Evolutionary conservation across 768 basidiomycete species (phyloP), one percentile per base, ranked within the genome.

Genomic region (Boletus sp.): DNA sequence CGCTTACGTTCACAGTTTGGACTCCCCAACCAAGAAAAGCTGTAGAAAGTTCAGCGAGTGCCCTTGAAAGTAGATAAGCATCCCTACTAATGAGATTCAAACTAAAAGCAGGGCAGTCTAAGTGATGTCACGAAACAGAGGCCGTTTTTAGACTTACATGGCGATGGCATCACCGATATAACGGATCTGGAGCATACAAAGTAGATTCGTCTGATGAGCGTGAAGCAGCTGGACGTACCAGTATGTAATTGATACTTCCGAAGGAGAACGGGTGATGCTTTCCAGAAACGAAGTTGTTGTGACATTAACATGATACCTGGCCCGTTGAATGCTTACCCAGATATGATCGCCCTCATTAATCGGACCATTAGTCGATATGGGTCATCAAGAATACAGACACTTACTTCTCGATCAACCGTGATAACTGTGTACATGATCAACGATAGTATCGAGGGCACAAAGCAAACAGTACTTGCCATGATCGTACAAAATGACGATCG

Each of bases 211-310:
- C 17, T 14, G 14, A 18, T 37, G 14, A 51, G 3, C 12, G 28
- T 14, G 20, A 41, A 15, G 40, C n/a, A 6, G 9, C 20, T 4
- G 4, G 7, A 20, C 47, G 6, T 14, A 47, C 47, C 32, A 35
- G 3, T 7, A 66, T 17, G 45, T 67, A 67, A 18, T 24, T 52
- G 10, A 68, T 49, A 30, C 55, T 63, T 46, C 66, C 67, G 18
- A 60, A 68, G 7, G 45, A 50, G 1, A 32, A 30, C 7, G 24
- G 40, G 2, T 41, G 35, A 33, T 20, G 30, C 59, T 63, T 67
- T 28, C 11, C 32, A 52, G 29, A 11, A 28, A n/a, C 4, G 0
- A 37, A 50, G 42, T 54, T 30, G 20, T 17, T 8, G 7, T 47
- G 29, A 18, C 5, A 12, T 29, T 9, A 5, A 54, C 29, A 41